These are phyloP conservation scores for Fusarium citri DNA, from an alignment of 2,329 filamentous ascomycete species.

Conservation along the genomic window DNA sequence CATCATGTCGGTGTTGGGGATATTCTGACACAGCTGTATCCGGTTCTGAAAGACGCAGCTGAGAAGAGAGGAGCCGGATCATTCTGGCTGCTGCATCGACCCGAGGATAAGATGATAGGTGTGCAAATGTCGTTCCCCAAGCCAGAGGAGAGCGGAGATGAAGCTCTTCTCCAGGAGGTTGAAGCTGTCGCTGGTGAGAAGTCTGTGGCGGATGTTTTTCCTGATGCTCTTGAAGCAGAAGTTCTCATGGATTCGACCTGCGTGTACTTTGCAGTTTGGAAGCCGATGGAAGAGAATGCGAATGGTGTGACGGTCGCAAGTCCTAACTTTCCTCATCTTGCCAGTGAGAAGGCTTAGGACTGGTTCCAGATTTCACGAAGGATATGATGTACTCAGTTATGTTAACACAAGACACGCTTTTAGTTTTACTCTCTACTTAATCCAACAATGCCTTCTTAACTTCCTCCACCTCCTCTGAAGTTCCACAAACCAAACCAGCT, in stretches of 20 bases:
- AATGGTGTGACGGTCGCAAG: constrained; percentile 19
- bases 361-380: background rate
- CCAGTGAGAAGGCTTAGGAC: background rate
- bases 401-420: background rate
- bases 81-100: constrained; percentile 35
- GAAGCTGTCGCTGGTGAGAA: background rate
- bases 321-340: constrained; percentile 24
- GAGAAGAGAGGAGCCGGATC: constrained; percentile 24
- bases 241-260: constrained; percentile 24
- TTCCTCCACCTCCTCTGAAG: constrained; percentile 59
- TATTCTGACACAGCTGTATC: constrained; percentile 36
- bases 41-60: constrained; percentile 29
- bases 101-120: constrained; percentile 27
- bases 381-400: background rate
- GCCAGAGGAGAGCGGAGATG: background rate
- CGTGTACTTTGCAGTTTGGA: constrained; percentile 29
- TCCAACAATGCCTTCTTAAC: constrained; percentile 43
- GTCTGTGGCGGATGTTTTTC: constrained; percentile 19
- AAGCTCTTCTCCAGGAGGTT: background rate
- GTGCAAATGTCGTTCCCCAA: constrained; percentile 34
- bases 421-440: background rate
- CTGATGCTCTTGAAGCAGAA: constrained; percentile 16
- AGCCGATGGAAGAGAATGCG: constrained; percentile 4
- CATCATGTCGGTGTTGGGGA: constrained; percentile 13
- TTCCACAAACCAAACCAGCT: constrained; percentile 64